phyloP scores from a whole-genome alignment of 345 rosid species.

The Salix purpurea region DNA sequence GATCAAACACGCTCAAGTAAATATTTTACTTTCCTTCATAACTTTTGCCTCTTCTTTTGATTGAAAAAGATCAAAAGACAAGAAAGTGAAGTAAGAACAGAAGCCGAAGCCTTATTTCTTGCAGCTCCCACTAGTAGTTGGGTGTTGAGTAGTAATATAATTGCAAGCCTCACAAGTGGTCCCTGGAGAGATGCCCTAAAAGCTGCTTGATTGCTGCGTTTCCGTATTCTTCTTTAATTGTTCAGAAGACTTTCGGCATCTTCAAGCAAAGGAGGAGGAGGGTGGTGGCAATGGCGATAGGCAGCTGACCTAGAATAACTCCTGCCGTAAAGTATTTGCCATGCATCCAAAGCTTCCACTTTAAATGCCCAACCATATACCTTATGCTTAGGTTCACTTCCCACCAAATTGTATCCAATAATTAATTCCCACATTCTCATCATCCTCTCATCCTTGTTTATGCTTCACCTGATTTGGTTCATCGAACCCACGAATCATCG shows the following conservation, averaged over 20 bases:
- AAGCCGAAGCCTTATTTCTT: not conserved
- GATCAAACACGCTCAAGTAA: too few species aligned
- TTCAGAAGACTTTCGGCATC: not conserved
- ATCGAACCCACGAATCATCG: not conserved
- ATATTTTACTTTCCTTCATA: not conserved
- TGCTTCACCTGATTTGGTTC: not conserved
- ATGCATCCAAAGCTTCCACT: not conserved
- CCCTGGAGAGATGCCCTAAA: not conserved
- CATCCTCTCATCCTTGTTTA: not conserved
- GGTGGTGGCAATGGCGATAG: not conserved
- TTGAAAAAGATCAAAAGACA: not conserved
- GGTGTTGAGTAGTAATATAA: not conserved
- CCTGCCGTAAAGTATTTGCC: not conserved
- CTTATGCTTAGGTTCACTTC: not conserved
- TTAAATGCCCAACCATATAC: not conserved
- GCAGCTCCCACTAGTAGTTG: not conserved
- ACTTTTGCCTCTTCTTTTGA: not conserved
- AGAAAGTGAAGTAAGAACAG: not conserved
- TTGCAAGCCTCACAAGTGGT: not conserved
- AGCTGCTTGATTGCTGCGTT: not conserved
- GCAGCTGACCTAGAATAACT: not conserved
- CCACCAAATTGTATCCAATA: not conserved
- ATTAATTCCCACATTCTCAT: not conserved
- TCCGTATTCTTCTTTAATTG: not conserved
- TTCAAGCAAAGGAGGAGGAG: not conserved